These are phyloP conservation scores for Fusarium tricinctum DNA, from an alignment of 2,329 filamentous ascomycete genomes.

Conservation along the genomic window DNA sequence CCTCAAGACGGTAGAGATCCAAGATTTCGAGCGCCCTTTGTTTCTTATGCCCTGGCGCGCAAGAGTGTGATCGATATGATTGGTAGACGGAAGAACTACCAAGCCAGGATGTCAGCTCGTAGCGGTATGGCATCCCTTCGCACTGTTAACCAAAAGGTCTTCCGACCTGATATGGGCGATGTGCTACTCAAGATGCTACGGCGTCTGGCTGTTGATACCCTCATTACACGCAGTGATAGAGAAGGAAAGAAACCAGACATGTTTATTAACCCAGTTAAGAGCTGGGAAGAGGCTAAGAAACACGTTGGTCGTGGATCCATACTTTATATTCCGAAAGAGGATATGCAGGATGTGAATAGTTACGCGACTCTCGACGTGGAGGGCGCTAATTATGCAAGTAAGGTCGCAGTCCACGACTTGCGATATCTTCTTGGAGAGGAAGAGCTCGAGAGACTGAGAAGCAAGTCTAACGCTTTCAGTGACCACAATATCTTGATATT, in stretches of 20 bases:
- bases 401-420: conserved; percentile 68
- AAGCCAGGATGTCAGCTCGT: conserved; percentile 38
- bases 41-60: conserved; percentile 49
- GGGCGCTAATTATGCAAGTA: conserved; percentile 52
- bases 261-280: conserved; percentile 57
- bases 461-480: conserved; percentile 53
- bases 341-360: conserved; percentile 50
- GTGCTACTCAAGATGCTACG: conserved; percentile 67
- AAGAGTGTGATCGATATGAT: conserved; percentile 51
- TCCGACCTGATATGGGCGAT: conserved; percentile 68
- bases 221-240: conserved; percentile 53
- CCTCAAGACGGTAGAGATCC: neutral
- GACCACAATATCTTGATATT: conserved; percentile 61
- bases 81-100: neutral
- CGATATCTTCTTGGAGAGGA: conserved; percentile 63
- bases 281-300: conserved; percentile 61
- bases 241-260: conserved; percentile 49
- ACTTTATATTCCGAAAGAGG: conserved; percentile 57
- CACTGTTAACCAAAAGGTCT: conserved; percentile 32
- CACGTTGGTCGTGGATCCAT: conserved; percentile 61
- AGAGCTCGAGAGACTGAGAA: conserved; percentile 58
- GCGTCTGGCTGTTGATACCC: conserved; percentile 59
- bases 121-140: conserved; percentile 48
- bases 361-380: conserved; percentile 63
- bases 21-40: conserved; percentile 28